Evolutionary conservation across 768 basidiomycete genomes (phyloP).

Genomic region (Hydnum rufescens): DNA sequence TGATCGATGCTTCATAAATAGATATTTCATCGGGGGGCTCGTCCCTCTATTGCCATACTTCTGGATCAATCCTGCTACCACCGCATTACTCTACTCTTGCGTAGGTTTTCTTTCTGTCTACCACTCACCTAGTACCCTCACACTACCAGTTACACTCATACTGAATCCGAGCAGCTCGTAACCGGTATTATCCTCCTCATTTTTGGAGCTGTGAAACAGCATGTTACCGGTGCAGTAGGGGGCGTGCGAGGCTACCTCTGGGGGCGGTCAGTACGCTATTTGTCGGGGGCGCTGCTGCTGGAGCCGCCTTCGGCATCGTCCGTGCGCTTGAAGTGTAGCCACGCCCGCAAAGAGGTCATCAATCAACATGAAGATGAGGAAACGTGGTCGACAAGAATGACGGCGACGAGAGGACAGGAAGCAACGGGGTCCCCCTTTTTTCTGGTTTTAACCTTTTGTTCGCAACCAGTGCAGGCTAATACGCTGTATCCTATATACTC

Average conservation of each 20-base stretch:
- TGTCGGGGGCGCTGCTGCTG: conserved; percentile 83
- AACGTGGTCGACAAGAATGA: no score
- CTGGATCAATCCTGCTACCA: conserved; percentile 51
- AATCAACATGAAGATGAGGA: no score
- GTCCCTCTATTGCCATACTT: conserved; percentile 90
- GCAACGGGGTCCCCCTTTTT: no score
- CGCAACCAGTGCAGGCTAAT: no score
- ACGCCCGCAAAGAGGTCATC: no score
- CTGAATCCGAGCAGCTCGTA: conserved; percentile 23
- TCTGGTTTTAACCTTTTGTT: no score
- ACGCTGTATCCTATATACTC: no score
- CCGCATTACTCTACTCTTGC: conserved; percentile 21
- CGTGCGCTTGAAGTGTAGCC: conserved; percentile 25
- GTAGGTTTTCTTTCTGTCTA: conserved; percentile 12
- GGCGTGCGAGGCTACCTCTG: conserved; percentile 53
- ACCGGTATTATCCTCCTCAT: conserved; percentile 74
- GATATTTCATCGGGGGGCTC: conserved; percentile 76
- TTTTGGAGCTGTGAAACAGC: conserved; percentile 82
- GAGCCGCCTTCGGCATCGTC: conserved; percentile 43
- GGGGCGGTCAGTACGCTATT: conserved; percentile 76
- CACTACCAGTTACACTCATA: no score
- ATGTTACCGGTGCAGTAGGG: conserved; percentile 62
- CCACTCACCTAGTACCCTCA: no score
- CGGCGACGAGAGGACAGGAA: no score
- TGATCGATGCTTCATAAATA: no score